Percentiles rank a stretch among this genome's conserved stretches.
Evolutionary conservation across 1,284 basidiomycete species (phyloP).

Genomic region (Heliocybe sulcata): DNA sequence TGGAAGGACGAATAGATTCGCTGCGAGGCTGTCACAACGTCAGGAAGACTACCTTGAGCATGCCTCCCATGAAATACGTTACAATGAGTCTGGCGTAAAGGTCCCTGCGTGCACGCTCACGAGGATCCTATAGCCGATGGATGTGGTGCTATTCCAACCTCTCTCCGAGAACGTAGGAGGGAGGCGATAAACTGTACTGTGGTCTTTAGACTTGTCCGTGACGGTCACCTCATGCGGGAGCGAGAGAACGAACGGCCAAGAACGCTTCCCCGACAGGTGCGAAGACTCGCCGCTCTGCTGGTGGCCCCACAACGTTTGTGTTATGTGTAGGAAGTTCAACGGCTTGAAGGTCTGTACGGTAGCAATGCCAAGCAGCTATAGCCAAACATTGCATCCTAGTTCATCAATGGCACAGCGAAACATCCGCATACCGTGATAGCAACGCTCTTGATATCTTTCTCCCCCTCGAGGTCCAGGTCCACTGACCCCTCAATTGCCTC

Average conservation of each 20-base stretch:
- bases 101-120: constrained; percentile 24
- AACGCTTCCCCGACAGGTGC: constrained; percentile 12
- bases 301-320: not conserved
- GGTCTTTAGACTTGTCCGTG: constrained; percentile 17
- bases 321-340: not conserved
- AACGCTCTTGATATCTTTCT: not conserved
- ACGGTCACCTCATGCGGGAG: constrained; percentile 22
- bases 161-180: constrained; percentile 31
- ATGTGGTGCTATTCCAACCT: constrained; percentile 23
- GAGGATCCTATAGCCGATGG: constrained; percentile 30
- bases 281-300: not conserved
- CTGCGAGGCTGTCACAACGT: not conserved
- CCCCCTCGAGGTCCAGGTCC: not conserved
- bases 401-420: not conserved
- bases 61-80: constrained; percentile 7
- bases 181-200: constrained; percentile 18
- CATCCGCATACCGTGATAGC: not conserved
- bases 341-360: not conserved
- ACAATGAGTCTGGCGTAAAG: constrained; percentile 25
- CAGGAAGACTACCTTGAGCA: not conserved
- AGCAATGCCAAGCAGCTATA: not conserved
- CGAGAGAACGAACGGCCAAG: constrained; percentile 22
- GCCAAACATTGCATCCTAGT: not conserved
- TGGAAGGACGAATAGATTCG: not conserved
- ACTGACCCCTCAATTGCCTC: not conserved